A percentile compares a stretch with the other conserved stretches of the same genome.
Evolutionary conservation across 768 basidiomycete genomes (phyloP).

Genomic region (Xerocomellus amylosporus): DNA sequence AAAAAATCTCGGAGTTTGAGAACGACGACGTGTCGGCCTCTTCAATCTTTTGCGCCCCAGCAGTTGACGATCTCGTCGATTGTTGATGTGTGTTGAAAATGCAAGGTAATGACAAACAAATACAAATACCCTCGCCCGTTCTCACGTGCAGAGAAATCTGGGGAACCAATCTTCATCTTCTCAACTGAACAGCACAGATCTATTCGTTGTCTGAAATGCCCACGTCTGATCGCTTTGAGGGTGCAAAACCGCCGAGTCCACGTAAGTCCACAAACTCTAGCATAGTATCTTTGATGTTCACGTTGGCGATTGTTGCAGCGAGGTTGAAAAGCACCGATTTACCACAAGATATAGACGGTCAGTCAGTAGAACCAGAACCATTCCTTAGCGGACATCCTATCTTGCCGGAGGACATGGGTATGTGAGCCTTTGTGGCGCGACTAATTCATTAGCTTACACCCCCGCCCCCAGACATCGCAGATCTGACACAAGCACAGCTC

Average conservation of each 20-base stretch:
- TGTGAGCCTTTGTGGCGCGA: neutral
- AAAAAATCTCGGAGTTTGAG: too few relatives aligned
- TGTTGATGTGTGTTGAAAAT: neutral
- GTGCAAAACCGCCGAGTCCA: conserved; percentile 22
- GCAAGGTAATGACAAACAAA: neutral
- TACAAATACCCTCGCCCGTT: neutral
- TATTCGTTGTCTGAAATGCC: conserved; percentile 6
- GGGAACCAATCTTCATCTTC: neutral
- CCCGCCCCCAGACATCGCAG: conserved; percentile 30
- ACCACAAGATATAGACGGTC: conserved; percentile 16
- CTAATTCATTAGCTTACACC: neutral
- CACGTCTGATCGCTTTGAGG: neutral
- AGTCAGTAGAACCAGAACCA: conserved; percentile 3
- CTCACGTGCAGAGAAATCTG: neutral
- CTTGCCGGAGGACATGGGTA: conserved; percentile 31
- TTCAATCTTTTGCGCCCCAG: too few relatives aligned
- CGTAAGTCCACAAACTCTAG: conserved; percentile 15
- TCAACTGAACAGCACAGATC: neutral
- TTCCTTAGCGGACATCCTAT: conserved; percentile 31
- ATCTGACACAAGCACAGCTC: conserved; percentile 34
- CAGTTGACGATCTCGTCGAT: too few relatives aligned
- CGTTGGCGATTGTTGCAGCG: conserved; percentile 7
- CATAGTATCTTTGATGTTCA: neutral
- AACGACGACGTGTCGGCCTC: too few relatives aligned
- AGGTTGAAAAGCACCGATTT: conserved; percentile 27